A percentile compares a stretch with the other conserved stretches of the same genome.
phyloP scores from a whole-genome alignment of 140 eudicot species.

The Oenanthe javanica region DNA sequence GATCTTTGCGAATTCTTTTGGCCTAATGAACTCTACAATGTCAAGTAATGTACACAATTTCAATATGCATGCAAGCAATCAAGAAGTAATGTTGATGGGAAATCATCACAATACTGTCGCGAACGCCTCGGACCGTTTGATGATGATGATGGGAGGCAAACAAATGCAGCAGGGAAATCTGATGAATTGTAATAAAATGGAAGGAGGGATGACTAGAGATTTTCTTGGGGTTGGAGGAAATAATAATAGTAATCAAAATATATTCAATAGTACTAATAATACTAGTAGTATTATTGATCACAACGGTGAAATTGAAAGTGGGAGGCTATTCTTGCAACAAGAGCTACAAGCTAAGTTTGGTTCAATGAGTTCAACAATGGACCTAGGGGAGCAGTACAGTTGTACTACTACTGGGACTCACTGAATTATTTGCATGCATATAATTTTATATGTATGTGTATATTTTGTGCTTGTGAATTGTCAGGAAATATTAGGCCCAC shows the following conservation, averaged over 20 bases:
- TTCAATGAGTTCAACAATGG: slow-evolving; percentile 26
- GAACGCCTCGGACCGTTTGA: slow-evolving; percentile 18
- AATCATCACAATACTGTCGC: not conserved
- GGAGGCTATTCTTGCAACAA: slow-evolving; percentile 37
- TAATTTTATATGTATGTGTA: not conserved
- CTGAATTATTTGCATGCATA: slow-evolving; percentile 3
- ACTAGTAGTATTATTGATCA: not conserved
- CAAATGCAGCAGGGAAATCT: slow-evolving; percentile 15
- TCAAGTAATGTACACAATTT: slow-evolving; percentile 16
- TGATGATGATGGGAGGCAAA: slow-evolving; percentile 24
- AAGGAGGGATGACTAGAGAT: slow-evolving; percentile 56
- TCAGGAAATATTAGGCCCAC: slow-evolving; percentile 5
- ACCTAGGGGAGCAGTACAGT: slow-evolving; percentile 13
- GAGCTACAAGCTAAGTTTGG: slow-evolving; percentile 43
- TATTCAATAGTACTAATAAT: not conserved
- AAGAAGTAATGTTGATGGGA: slow-evolving; percentile 16
- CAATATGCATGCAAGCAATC: slow-evolving; percentile 2
- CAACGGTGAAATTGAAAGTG: slow-evolving; percentile 14
- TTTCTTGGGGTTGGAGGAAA: slow-evolving; percentile 71
- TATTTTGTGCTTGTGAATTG: slow-evolving; percentile 7
- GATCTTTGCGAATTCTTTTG: slow-evolving; percentile 28
- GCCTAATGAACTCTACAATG: slow-evolving; percentile 42
- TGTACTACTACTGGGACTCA: slow-evolving; percentile 6
- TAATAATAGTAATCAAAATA: not conserved
- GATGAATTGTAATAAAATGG: slow-evolving; percentile 19